phyloP scores from a whole-genome alignment of 1,284 basidiomycete species.

The Farysia itapuensis region DNA sequence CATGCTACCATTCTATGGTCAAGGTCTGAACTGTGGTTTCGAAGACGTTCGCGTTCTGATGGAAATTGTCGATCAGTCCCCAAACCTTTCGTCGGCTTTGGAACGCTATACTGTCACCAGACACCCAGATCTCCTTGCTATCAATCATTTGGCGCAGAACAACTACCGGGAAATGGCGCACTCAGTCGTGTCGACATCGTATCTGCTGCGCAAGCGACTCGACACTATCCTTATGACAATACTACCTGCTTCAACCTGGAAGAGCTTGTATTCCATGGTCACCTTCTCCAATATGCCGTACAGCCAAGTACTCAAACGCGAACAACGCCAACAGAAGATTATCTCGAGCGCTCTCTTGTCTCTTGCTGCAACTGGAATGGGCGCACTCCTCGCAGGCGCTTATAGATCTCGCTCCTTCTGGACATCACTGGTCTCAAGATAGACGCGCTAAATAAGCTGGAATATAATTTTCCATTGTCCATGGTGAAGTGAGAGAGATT shows the following conservation, averaged over 20 bases:
- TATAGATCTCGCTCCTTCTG: slow-evolving; percentile 17
- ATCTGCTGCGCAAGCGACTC: slow-evolving; percentile 77
- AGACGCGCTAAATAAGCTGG: no score
- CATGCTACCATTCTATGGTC: slow-evolving; percentile 96
- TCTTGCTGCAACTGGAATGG: background rate
- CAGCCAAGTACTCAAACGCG: slow-evolving; percentile 70
- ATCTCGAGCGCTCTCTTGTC: slow-evolving; percentile 6
- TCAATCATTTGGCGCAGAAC: slow-evolving; percentile 84
- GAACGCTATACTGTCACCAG: slow-evolving; percentile 76
- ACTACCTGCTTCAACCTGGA: slow-evolving; percentile 78
- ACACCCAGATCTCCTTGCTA: slow-evolving; percentile 84
- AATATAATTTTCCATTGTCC: no score
- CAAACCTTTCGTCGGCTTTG: slow-evolving; percentile 70
- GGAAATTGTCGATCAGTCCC: slow-evolving; percentile 67
- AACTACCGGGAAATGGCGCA: slow-evolving; percentile 98
- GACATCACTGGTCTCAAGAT: no score
- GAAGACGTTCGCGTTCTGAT: slow-evolving; percentile 92
- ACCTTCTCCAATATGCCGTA: slow-evolving; percentile 96
- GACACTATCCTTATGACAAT: slow-evolving; percentile 69
- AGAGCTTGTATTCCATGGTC: slow-evolving; percentile 92
- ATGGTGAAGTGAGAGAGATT: no score
- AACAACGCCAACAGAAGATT: slow-evolving; percentile 65
- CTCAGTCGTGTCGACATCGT: slow-evolving; percentile 77
- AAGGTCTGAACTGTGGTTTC: slow-evolving; percentile 94
- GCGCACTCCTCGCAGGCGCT: slow-evolving; percentile 1